These are phyloP conservation scores for Fusarium neocosmosporiellum DNA, from an alignment of 2,329 filamentous ascomycete species.

Conservation along the genomic window DNA sequence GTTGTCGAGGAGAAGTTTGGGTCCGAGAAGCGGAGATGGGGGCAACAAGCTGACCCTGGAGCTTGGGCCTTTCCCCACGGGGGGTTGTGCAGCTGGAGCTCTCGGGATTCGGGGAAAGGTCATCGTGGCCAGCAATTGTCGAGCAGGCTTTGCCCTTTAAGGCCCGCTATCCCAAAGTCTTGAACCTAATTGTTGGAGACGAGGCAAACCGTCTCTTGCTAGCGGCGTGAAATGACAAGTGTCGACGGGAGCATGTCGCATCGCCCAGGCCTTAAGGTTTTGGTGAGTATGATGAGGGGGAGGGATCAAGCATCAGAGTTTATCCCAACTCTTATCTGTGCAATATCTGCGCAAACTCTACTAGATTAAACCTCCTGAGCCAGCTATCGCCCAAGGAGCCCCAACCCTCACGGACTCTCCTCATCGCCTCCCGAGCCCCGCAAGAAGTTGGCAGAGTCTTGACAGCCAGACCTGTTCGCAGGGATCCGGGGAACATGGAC, in stretches of 20 bases:
- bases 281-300: neutral
- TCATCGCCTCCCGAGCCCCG: neutral
- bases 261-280: neutral
- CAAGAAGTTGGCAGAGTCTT: neutral
- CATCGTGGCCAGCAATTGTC: neutral
- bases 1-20: conserved; percentile 22
- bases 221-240: conserved; percentile 6
- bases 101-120: neutral
- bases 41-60: conserved; percentile 6
- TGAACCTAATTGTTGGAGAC: conserved; percentile 1
- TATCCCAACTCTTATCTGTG: neutral
- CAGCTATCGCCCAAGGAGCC: neutral
- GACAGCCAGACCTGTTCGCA: neutral
- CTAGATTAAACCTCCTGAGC: neutral
- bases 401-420: neutral
- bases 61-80: conserved; percentile 36
- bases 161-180: neutral
- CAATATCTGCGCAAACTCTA: neutral
- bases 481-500: conserved; percentile 4
- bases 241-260: neutral
- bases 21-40: conserved; percentile 27
- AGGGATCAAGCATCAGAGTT: neutral
- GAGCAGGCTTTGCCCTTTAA: neutral
- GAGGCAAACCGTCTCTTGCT: neutral
- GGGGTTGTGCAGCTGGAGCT: conserved; percentile 12